These are phyloP conservation scores for Apophysomyces variabilis DNA, from an alignment of 371 early-diverging fungal genomes.

Conservation along the genomic window DNA sequence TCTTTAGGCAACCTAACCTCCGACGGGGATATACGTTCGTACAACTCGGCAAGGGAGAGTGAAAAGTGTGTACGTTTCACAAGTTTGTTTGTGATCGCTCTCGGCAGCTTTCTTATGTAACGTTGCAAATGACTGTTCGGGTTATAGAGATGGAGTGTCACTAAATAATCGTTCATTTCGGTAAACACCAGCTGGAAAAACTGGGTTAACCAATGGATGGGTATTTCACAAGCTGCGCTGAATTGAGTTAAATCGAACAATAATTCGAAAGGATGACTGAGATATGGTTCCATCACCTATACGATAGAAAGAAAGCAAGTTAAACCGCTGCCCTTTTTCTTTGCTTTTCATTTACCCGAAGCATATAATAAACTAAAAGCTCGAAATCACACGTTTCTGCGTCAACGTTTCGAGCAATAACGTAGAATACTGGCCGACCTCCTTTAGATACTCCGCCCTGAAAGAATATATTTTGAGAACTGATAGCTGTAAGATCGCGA, in stretches of 20 bases:
- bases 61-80: slow-evolving; percentile 69
- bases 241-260: slow-evolving; percentile 84
- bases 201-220: slow-evolving; percentile 72
- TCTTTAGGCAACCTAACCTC: slow-evolving; percentile 79
- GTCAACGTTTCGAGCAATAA: slow-evolving; percentile 72
- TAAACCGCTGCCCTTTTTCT: background rate
- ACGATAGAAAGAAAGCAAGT: no score
- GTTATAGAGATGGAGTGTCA: slow-evolving; percentile 73
- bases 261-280: slow-evolving; percentile 74
- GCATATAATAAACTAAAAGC: slow-evolving; percentile 71
- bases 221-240: slow-evolving; percentile 76
- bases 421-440: slow-evolving; percentile 81
- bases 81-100: slow-evolving; percentile 61
- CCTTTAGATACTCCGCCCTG: slow-evolving; percentile 80
- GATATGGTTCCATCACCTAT: slow-evolving; percentile 62
- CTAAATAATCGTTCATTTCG: slow-evolving; percentile 58
- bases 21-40: slow-evolving; percentile 67
- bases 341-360: slow-evolving; percentile 55
- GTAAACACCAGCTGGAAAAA: slow-evolving; percentile 77
- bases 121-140: slow-evolving; percentile 74
- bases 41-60: slow-evolving; percentile 63
- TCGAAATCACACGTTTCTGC: slow-evolving; percentile 83
- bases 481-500: slow-evolving; percentile 64
- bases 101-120: slow-evolving; percentile 62
- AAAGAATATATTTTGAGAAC: slow-evolving; percentile 72